Percentiles rank a stretch among this genome's conserved stretches.
Evolutionary conservation across 2,329 filamentous ascomycete genomes (phyloP).

Genomic region (Clonostachys rosea): DNA sequence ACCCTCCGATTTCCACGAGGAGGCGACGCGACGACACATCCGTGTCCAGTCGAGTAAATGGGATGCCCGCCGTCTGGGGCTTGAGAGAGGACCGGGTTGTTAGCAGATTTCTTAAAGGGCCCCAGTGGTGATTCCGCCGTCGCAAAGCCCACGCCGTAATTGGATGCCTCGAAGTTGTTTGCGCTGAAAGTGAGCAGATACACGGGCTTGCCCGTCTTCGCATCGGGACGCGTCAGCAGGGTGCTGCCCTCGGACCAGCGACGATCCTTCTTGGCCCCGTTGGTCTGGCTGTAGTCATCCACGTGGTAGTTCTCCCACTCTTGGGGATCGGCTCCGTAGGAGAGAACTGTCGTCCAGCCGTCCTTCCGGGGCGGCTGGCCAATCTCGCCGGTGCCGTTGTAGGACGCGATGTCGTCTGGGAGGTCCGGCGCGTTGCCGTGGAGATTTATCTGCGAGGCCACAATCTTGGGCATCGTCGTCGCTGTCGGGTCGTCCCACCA

Average conservation of each 20-base stretch:
- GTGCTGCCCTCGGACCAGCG: conserved; percentile 29
- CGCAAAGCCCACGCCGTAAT: conserved; percentile 27
- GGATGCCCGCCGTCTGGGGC: conserved; percentile 15
- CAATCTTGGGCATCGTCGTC: conserved; percentile 24
- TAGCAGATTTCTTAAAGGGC: conserved; percentile 21
- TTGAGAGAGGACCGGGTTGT: conserved; percentile 23
- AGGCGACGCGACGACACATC: conserved; percentile 25
- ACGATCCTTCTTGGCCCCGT: conserved; percentile 25
- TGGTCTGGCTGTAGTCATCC: conserved; percentile 21
- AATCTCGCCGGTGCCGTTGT: conserved; percentile 26
- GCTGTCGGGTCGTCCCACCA: conserved; percentile 28
- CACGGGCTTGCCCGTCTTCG: conserved; percentile 11
- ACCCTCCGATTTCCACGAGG: conserved; percentile 8
- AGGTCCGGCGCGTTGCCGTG: conserved; percentile 17
- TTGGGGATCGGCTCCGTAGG: conserved; percentile 24
- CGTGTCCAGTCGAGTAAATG: conserved; percentile 25
- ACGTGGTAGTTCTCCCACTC: conserved; percentile 28
- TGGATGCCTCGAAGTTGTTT: conserved; percentile 28
- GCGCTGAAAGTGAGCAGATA: conserved; percentile 23
- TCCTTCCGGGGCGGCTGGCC: conserved; percentile 24
- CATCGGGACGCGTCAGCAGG: conserved; percentile 12
- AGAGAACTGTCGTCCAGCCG: conserved; percentile 28
- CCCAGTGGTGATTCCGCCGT: conserved; percentile 21
- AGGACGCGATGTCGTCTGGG: conserved; percentile 20
- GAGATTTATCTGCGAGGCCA: conserved; percentile 16